phyloP scores from a whole-genome alignment of 106 monocot genomes.

The Vanilla planifolia region DNA sequence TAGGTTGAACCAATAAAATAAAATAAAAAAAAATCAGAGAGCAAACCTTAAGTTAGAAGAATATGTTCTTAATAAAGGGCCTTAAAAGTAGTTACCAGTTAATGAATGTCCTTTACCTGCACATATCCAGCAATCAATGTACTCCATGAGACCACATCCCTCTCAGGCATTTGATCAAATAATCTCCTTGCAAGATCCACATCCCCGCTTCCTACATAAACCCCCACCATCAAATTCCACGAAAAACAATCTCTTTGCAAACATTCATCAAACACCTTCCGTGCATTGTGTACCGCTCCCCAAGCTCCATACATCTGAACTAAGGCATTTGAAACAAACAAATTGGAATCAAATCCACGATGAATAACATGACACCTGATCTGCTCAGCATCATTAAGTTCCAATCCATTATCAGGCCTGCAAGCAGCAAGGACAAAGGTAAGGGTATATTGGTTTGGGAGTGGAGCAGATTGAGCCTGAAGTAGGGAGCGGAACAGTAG shows the following conservation, averaged over 20 bases:
- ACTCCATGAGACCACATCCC: slow-evolving; percentile 51
- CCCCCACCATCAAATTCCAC: slow-evolving; percentile 36
- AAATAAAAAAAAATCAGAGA: too few species aligned
- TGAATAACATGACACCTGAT: slow-evolving; percentile 21
- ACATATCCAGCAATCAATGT: slow-evolving; percentile 40
- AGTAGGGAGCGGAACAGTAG: slow-evolving; percentile 37
- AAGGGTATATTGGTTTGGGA: slow-evolving; percentile 48
- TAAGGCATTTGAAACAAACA: slow-evolving; percentile 38
- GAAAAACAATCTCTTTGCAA: slow-evolving; percentile 27
- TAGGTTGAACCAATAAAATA: too few species aligned
- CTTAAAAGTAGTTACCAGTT: not conserved
- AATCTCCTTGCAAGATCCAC: slow-evolving; percentile 11
- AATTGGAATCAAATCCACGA: slow-evolving; percentile 23
- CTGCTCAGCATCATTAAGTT: slow-evolving; percentile 29
- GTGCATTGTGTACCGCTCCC: slow-evolving; percentile 15
- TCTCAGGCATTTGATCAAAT: slow-evolving; percentile 38
- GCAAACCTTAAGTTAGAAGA: too few species aligned
- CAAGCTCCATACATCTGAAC: slow-evolving; percentile 31
- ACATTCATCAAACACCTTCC: slow-evolving; percentile 32
- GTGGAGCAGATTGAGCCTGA: not conserved
- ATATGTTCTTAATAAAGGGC: not conserved
- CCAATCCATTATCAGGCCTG: slow-evolving; percentile 1
- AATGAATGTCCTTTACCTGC: slow-evolving; percentile 17
- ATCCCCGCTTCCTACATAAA: slow-evolving; percentile 24
- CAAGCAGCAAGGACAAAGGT: slow-evolving; percentile 24